phyloP scores from a whole-genome alignment of 306 rosid species.

The Canavalia ensiformis region DNA sequence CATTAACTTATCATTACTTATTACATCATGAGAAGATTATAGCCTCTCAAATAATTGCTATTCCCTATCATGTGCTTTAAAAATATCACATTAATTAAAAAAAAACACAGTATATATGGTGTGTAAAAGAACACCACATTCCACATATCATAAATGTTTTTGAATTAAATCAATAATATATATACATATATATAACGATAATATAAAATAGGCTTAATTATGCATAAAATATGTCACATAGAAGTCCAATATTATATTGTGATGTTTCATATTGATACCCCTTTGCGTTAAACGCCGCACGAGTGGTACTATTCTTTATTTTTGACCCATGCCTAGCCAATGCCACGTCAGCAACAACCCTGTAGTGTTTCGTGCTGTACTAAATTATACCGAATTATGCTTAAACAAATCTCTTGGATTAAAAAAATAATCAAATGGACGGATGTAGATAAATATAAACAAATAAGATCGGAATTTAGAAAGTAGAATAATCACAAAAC shows the following conservation, averaged over 20 bases:
- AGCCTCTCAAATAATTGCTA: no score
- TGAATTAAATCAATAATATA: no score
- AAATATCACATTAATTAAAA: no score
- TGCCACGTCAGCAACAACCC: constrained; percentile 55
- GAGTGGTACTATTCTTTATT: constrained; percentile 51
- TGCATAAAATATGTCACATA: no score
- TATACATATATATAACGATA: no score
- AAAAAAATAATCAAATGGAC: background rate
- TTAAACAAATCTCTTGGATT: constrained; percentile 9
- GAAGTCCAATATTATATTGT: background rate
- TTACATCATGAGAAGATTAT: no score
- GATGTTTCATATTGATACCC: background rate
- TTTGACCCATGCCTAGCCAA: constrained; percentile 30
- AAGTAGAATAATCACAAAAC: constrained; percentile 50
- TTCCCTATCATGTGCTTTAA: no score
- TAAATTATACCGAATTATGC: constrained; percentile 7
- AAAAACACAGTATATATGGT: no score
- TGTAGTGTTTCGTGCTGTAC: constrained; percentile 42
- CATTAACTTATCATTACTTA: no score
- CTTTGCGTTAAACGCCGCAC: constrained; percentile 50
- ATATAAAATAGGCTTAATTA: no score
- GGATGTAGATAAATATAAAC: constrained; percentile 19
- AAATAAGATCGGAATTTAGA: constrained; percentile 43
- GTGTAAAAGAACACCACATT: no score
- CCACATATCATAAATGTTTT: no score